phyloP scores from a whole-genome alignment of 805 yeast species.

The Monosporozyma aerobia region DNA sequence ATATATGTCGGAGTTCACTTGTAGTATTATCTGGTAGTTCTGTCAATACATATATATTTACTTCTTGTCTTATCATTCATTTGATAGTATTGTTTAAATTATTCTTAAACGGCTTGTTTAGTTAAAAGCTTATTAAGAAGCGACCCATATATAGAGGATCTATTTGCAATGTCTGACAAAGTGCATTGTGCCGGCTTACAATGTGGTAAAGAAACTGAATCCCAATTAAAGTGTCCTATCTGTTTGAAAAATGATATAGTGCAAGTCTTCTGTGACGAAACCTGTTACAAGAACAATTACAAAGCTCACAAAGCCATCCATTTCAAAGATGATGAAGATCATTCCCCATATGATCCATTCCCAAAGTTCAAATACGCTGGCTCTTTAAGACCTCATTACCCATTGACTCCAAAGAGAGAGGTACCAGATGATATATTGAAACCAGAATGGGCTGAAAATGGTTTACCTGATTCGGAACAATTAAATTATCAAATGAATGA shows the following conservation, averaged over 20 bases:
- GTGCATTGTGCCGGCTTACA: conserved; percentile 60
- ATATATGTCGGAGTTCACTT: background rate
- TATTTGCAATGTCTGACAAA: conserved; percentile 1
- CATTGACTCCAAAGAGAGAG: conserved; percentile 60
- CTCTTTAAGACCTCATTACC: conserved; percentile 65
- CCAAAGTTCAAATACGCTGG: conserved; percentile 74
- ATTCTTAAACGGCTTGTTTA: too few relatives aligned
- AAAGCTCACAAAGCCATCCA: conserved; percentile 69
- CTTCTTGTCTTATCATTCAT: background rate
- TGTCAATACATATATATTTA: too few relatives aligned
- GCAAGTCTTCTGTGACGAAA: conserved; percentile 69
- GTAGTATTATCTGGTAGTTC: too few relatives aligned
- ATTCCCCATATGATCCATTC: conserved; percentile 69
- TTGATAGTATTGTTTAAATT: too few relatives aligned
- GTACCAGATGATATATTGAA: conserved; percentile 61
- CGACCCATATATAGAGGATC: background rate
- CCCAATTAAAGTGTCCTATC: conserved; percentile 79
- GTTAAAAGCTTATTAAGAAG: background rate
- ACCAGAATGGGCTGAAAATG: conserved; percentile 81
- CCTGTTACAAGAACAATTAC: conserved; percentile 71
- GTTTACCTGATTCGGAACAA: conserved; percentile 73
- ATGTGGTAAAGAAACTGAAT: conserved; percentile 75
- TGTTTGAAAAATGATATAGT: conserved; percentile 69
- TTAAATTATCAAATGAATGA: conserved; percentile 57
- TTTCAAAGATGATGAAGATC: conserved; percentile 42